phyloP scores from a whole-genome alignment of 345 rosid genomes.

The Dovyalis caffra region DNA sequence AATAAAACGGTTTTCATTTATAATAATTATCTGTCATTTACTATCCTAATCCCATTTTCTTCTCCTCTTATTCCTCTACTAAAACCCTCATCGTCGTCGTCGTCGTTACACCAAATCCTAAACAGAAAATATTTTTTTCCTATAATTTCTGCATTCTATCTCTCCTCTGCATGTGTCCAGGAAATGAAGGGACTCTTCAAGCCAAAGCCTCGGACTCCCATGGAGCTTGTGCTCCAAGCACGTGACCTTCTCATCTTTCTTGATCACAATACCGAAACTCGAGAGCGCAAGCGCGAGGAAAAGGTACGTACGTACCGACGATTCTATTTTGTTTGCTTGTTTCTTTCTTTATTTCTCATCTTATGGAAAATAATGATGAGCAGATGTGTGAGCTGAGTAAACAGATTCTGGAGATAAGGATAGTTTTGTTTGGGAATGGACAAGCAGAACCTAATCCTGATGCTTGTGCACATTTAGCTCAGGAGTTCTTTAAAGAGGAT shows the following conservation, averaged over 20 bases:
- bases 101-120: not conserved
- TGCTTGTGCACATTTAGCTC: conserved; percentile 82
- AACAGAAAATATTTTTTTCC: no score
- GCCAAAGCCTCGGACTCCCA: conserved; percentile 43
- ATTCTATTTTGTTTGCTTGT: no score
- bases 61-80: not conserved
- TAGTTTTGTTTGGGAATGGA: conserved; percentile 79
- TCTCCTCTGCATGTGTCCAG: not conserved
- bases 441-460: conserved; percentile 84
- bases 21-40: not conserved
- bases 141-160: no score
- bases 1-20: not conserved
- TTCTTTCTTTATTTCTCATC: not conserved
- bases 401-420: conserved; percentile 70
- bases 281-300: conserved; percentile 45
- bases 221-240: conserved; percentile 38
- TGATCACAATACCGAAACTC: conserved; percentile 21
- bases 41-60: not conserved
- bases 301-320: conserved; percentile 24
- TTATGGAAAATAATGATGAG: not conserved
- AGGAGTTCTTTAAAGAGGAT: conserved; percentile 80
- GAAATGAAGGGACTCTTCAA: conserved; percentile 52
- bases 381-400: conserved; percentile 77
- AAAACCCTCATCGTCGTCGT: not conserved
- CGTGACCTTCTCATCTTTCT: conserved; percentile 40